These are phyloP conservation scores for Malassezia globosa DNA, from an alignment of 1,284 basidiomycete species.

Conservation along the genomic window DNA sequence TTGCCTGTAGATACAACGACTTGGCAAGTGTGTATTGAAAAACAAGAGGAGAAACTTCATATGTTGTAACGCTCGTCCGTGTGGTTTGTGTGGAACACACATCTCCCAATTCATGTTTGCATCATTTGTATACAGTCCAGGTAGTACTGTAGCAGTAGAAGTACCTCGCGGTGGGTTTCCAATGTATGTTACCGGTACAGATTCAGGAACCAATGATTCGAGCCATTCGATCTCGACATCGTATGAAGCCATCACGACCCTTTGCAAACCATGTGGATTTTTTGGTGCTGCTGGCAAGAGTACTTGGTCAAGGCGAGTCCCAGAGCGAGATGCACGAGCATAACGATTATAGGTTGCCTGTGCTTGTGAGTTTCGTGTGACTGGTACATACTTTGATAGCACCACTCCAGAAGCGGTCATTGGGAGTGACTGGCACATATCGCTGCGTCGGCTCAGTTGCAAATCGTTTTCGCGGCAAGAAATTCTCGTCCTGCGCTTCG, in stretches of 20 bases:
- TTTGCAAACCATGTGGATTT: conserved; percentile 19
- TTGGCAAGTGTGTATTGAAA: conserved; percentile 24
- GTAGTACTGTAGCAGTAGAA: conserved; percentile 16
- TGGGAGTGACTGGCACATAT: conserved; percentile 16
- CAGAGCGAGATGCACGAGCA: conserved; percentile 8
- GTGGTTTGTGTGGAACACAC: conserved; percentile 24
- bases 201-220: conserved; percentile 23
- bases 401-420: conserved; percentile 33
- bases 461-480: no score
- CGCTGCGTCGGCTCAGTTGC: background rate
- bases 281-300: conserved; percentile 26
- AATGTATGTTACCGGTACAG: conserved; percentile 28
- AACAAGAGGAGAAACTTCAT: conserved; percentile 38
- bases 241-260: conserved; percentile 33
- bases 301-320: conserved; percentile 21
- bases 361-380: background rate
- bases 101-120: conserved; percentile 23
- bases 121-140: conserved; percentile 24
- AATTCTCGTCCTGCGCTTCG: no score
- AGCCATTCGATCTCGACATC: conserved; percentile 39
- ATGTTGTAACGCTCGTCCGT: conserved; percentile 27
- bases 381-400: conserved; percentile 28
- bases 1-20: conserved; percentile 37
- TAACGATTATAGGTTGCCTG: conserved; percentile 31
- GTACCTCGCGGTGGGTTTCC: conserved; percentile 23